phyloP scores from a whole-genome alignment of 1,284 basidiomycete genomes.

The Schizophyllum commune region DNA sequence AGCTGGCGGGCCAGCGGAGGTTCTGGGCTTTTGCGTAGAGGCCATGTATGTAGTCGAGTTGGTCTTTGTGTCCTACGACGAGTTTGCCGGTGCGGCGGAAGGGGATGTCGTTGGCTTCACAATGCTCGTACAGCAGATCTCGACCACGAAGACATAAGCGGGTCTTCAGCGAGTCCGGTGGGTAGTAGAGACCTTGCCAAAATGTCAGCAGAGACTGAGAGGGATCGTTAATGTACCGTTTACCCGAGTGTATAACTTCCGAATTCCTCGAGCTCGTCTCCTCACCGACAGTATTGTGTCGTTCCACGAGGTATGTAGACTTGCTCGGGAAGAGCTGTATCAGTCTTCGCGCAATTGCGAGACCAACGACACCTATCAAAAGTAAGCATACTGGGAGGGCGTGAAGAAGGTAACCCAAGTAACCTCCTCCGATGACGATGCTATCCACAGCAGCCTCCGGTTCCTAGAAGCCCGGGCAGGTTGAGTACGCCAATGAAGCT shows the following conservation, averaged over 20 bases:
- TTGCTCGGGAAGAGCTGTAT: constrained; percentile 60
- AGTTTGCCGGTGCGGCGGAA: constrained; percentile 81
- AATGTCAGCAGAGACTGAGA: neutral
- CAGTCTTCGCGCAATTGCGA: constrained; percentile 79
- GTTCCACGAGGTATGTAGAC: constrained; percentile 82
- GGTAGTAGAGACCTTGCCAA: constrained; percentile 75
- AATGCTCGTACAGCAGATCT: constrained; percentile 78
- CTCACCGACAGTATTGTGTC: constrained; percentile 46
- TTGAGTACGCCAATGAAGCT: neutral
- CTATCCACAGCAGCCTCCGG: constrained; percentile 83
- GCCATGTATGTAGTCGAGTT: constrained; percentile 62
- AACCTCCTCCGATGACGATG: constrained; percentile 87
- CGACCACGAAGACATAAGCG: constrained; percentile 83
- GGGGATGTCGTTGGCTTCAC: constrained; percentile 58
- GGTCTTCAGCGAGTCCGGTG: constrained; percentile 80
- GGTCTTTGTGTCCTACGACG: constrained; percentile 63
- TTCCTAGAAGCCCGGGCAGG: constrained; percentile 24
- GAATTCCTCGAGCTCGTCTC: constrained; percentile 76
- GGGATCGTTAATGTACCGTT: constrained; percentile 4
- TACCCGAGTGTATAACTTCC: constrained; percentile 92
- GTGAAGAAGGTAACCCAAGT: constrained; percentile 11
- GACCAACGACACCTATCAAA: constrained; percentile 70
- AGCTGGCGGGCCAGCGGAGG: constrained; percentile 37
- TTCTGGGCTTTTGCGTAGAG: constrained; percentile 58
- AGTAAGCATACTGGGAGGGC: neutral